phyloP scores from a whole-genome alignment of 2,329 filamentous ascomycete genomes.

The Fusarium acutatum region DNA sequence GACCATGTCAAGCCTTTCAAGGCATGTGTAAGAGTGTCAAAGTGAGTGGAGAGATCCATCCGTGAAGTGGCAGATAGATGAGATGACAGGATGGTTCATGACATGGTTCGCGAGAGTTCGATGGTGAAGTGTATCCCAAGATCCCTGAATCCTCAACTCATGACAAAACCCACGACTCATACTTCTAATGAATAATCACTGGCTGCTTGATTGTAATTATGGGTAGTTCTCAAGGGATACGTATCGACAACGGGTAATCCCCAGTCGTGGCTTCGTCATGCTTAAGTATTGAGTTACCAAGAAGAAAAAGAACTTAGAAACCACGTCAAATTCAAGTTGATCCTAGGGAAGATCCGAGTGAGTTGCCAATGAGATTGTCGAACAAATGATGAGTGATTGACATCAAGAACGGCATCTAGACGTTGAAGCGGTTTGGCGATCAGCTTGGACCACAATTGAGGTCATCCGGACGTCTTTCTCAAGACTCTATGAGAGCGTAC shows the following conservation, averaged over 20 bases:
- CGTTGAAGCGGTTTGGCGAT: not conserved
- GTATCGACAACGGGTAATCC: conserved; percentile 3
- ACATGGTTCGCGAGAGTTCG: not conserved
- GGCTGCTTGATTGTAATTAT: not conserved
- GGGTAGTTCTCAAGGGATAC: not conserved
- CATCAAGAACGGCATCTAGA: not conserved
- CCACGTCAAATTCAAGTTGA: not conserved
- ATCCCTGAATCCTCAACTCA: not conserved
- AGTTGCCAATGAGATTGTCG: not conserved
- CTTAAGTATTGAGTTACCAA: not conserved
- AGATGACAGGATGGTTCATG: not conserved
- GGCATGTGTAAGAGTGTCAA: not conserved
- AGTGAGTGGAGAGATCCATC: not conserved
- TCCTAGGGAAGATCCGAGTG: conserved; percentile 15
- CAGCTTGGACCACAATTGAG: not conserved
- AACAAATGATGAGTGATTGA: not conserved
- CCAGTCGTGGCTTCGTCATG: conserved; percentile 12
- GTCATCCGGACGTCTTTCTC: conserved; percentile 2
- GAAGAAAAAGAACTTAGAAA: conserved; percentile 12
- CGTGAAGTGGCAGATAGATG: conserved; percentile 8
- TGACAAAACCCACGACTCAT: not conserved
- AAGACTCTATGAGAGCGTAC: not conserved
- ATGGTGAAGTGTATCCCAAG: not conserved
- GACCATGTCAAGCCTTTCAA: not conserved
- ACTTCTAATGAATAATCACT: not conserved